Percentiles rank a stretch among this genome's conserved stretches.
These are phyloP conservation scores for Sporothrix brasiliensis DNA, from an alignment of 2,329 filamentous ascomycete species.

Conservation along the genomic window DNA sequence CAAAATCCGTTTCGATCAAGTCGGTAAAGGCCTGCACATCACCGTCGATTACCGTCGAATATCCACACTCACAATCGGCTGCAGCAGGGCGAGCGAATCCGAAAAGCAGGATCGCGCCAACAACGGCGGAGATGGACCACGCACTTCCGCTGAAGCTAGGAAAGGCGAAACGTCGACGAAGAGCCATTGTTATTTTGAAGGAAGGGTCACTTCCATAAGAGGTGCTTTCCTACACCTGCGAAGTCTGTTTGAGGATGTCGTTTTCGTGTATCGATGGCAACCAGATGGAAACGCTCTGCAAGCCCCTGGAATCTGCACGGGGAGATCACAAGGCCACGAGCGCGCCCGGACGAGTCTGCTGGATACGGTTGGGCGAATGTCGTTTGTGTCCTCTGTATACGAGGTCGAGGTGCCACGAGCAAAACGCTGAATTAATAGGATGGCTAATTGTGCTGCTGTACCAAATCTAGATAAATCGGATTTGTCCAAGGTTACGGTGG, in stretches of 20 bases:
- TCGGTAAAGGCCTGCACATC: conserved; percentile 64
- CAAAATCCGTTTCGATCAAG: conserved; percentile 71
- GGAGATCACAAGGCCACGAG: neutral
- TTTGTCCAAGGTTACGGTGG: too few relatives aligned
- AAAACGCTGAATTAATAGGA: neutral
- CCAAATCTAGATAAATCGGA: neutral
- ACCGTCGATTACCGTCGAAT: conserved; percentile 55
- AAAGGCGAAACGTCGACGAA: neutral
- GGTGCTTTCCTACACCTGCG: neutral
- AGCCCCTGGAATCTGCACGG: neutral
- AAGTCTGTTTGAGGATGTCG: neutral
- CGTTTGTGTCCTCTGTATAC: conserved; percentile 20
- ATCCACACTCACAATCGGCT: conserved; percentile 72
- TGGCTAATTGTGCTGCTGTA: neutral
- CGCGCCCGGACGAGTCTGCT: neutral
- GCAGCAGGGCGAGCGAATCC: conserved; percentile 36
- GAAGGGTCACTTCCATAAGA: neutral
- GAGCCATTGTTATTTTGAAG: conserved; percentile 16
- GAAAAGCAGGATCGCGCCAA: conserved; percentile 34
- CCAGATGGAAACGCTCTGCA: neutral
- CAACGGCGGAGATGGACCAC: conserved; percentile 19
- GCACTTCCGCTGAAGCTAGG: neutral
- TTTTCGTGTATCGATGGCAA: conserved; percentile 12
- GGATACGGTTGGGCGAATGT: neutral
- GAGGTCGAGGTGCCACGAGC: conserved; percentile 12